These are phyloP conservation scores for Chlorella sorokiniana DNA, from an alignment of 139 green algal species.

Conservation along the genomic window DNA sequence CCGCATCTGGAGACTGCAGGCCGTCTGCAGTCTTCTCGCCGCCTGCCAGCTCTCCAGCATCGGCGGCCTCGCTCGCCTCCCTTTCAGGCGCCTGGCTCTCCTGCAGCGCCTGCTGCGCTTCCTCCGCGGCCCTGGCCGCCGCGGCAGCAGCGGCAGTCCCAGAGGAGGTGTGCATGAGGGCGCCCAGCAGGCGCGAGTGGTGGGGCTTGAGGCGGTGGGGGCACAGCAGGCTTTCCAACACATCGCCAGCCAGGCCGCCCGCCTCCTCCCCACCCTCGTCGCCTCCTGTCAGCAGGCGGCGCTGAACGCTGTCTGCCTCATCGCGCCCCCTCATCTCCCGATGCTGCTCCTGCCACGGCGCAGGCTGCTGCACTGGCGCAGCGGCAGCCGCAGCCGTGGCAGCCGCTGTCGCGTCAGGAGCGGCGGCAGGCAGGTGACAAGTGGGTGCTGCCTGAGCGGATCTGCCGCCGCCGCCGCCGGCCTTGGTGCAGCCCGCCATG, in stretches of 20 bases:
- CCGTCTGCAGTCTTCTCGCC: no score
- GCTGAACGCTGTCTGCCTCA: background rate
- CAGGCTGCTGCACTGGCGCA: no score
- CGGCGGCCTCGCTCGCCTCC: no score
- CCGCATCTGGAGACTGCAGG: background rate
- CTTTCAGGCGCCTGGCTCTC: no score
- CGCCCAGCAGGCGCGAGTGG: constrained; percentile 25
- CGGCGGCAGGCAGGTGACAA: no score
- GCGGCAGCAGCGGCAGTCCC: background rate
- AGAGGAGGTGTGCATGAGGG: constrained; percentile 19
- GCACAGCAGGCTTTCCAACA: constrained; percentile 18
- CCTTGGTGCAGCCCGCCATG: no score
- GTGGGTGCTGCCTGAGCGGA: no score
- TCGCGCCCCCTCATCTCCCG: no score
- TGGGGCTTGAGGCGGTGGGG: constrained; percentile 11
- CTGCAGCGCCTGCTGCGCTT: background rate
- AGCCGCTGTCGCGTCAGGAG: no score
- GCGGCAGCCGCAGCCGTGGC: no score
- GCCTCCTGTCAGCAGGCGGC: background rate
- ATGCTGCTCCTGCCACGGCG: no score
- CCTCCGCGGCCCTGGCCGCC: background rate
- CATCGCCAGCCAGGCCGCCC: background rate
- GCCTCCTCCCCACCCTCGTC: background rate
- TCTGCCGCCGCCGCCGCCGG: background rate
- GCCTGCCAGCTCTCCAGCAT: background rate